Evolutionary conservation across 805 yeast species (phyloP), one percentile per base, ranked within the genome.

Genomic region (Pichia pseudocactophila): DNA sequence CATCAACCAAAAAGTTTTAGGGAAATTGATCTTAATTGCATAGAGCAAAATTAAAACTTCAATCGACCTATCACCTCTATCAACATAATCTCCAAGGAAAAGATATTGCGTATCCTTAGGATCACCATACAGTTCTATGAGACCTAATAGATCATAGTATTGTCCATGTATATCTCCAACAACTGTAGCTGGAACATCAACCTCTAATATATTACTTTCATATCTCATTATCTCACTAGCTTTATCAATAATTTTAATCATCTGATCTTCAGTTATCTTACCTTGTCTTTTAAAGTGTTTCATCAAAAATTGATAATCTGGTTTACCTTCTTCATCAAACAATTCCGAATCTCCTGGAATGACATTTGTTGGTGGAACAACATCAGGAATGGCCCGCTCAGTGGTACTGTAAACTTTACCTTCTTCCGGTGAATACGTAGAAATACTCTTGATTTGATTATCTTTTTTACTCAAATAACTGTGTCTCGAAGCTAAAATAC

Each of bases 121-220:
- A 54, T 82, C 80, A 3, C 97, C 97, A 34, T 96, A 96, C 37
- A 88, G 88, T 56, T 88, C 96, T 53, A 90, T 82, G 46, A 90
- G 65, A 62, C 88, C 88, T 74, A 89, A 70, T 51, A 92, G 68
- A 63, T 92, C 98, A 59, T 74, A 88, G 62, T 75, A 90, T 61
- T 92, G 97, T n/a, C 98, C 98, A 62, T 90, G 97, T 13, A 90
- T 76, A 61, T 90, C 97, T 40, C 98, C 98, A 63, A 96, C 88
- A 3, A 92, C 89, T 1, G 95, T 87, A 2, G 89, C 82, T 1
- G 97, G 98, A 2, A 96, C 95, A 1, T 86, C 85, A 2, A 92
- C 82, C 19, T 70, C 70, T 37, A 90, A 65, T 55, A 92, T 58
- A 54, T 83, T 90, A 2, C 95, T 90, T 55, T 90, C 97, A 31